Base-by-base conservation (phyloP, 352 stramenopile species). In the Pythium biforme region DNA sequence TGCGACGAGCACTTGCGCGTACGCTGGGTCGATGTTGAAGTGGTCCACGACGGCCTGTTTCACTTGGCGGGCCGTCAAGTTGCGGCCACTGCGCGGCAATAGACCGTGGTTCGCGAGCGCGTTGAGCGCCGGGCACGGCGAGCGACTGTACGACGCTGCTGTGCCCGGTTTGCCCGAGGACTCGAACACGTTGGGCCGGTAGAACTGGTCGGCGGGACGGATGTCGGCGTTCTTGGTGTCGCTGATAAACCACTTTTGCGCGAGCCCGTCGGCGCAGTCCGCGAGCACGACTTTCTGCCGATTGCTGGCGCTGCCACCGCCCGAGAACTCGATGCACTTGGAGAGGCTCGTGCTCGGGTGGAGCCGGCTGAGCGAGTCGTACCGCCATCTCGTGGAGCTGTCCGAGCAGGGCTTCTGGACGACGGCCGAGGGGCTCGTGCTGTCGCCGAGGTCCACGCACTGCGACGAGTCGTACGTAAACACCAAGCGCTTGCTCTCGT, bases 31-130 rank as follows among this genome's bases (percentile, higher is more conserved):
- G 29, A 79, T 58, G 56, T 79, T 80, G 57, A 72, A 80, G 14
- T 73, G 40, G 22, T 60, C 55, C 56, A 72, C 68, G 37, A 83
- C 58, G 7, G 67, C 72, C n/a, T 74, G 25, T 19, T 59, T 59
- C 4, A 83, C 19, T 9, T 53, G 47, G 12, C 31, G 39, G 14
- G 53, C 63, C 0, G 55, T 68, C 22, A 83, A 54, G 37, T 78
- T 73, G 12, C 65, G 66, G 2, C 74, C 74, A 41, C 69, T 69
- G 41, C 76, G 69, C 15, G 74, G 71, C 11, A 86, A 20, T 22
- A 74, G 61, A 17, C 74, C 74, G 61, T 86, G 74, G 63, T 86
- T 86, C 7, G 76, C 72, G 10, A 86, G 53, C 26, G 76, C 52
- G 43, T 86, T 86, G 34, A 86, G 57, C 22, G 68, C 72, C 23